These are phyloP conservation scores for Diaporthe citriasiana DNA, from an alignment of 2,329 filamentous ascomycete species.

Conservation along the genomic window DNA sequence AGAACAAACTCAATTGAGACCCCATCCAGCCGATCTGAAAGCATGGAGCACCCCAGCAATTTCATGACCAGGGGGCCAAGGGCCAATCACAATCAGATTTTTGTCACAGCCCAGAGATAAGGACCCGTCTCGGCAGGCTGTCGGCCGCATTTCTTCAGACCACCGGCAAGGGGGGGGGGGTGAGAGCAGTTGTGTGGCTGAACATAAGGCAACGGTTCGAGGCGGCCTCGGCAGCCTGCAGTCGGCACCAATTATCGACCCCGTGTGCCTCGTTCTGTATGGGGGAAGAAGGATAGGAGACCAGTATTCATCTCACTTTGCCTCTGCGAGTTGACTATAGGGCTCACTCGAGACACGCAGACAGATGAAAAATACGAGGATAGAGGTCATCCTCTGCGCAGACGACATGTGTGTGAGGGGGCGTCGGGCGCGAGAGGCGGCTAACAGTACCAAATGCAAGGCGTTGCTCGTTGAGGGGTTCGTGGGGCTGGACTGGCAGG, in stretches of 20 bases:
- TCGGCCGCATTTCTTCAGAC: constrained; percentile 28
- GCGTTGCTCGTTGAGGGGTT: constrained; percentile 15
- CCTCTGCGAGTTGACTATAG: background rate
- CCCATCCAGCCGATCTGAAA: constrained; percentile 21
- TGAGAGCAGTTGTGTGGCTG: constrained; percentile 6
- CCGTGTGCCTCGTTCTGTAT: background rate
- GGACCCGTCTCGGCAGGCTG: constrained; percentile 30
- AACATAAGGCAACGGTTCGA: background rate
- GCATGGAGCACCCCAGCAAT: constrained; percentile 32
- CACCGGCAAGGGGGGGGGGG: background rate
- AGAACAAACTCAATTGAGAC: constrained; percentile 35
- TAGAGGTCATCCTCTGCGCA: background rate
- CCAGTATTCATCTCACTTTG: background rate
- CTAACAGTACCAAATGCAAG: constrained; percentile 9
- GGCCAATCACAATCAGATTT: constrained; percentile 18
- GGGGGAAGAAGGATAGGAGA: background rate
- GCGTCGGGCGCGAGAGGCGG: constrained; percentile 10
- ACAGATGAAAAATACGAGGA: background rate
- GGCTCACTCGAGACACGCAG: background rate
- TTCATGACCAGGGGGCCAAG: background rate
- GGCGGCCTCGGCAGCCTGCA: background rate
- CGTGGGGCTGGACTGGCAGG: constrained; percentile 19
- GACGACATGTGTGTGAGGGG: background rate
- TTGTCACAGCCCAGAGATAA: constrained; percentile 33
- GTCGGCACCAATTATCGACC: background rate